Conservation (phyloP, 192 early-diverging fungal genomes). For the Mortierella claussenii region DNA sequence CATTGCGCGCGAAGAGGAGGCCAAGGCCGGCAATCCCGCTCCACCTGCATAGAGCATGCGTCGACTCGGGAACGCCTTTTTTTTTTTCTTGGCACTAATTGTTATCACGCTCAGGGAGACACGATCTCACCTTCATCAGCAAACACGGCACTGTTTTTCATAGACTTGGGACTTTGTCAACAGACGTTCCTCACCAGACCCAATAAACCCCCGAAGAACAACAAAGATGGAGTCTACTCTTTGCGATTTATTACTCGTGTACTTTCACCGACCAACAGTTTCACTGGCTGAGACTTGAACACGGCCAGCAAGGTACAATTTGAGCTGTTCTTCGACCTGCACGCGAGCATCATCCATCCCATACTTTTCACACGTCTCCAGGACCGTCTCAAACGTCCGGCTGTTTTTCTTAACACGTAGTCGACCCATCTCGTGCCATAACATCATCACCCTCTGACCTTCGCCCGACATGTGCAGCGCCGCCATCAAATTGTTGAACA, state of each 20-base stretch:
- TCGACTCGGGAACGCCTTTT: background rate
- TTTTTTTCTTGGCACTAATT: conserved; percentile 4
- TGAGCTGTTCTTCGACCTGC: conserved; percentile 27
- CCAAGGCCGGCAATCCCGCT: conserved; percentile 2
- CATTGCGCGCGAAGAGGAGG: conserved; percentile 31
- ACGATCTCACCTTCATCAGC: no score
- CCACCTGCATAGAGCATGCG: conserved; percentile 19
- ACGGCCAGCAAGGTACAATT: conserved; percentile 5
- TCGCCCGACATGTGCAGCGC: conserved; percentile 43
- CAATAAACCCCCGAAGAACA: no score
- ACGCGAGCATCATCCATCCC: conserved; percentile 1
- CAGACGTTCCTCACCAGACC: no score
- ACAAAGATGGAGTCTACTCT: no score
- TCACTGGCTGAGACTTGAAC: background rate
- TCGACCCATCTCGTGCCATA: conserved; percentile 28
- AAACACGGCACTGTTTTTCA: no score
- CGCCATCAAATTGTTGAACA: conserved; percentile 47
- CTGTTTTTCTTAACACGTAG: conserved; percentile 20
- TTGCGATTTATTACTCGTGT: no score
- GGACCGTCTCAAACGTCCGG: conserved; percentile 30
- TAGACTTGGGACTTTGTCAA: no score
- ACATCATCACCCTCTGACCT: conserved; percentile 24
- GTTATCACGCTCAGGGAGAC: background rate
- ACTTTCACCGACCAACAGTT: no score
- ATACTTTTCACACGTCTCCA: conserved; percentile 44